Conservation (phyloP, 2,329 filamentous ascomycete species). For the Nothopassalora personata region DNA sequence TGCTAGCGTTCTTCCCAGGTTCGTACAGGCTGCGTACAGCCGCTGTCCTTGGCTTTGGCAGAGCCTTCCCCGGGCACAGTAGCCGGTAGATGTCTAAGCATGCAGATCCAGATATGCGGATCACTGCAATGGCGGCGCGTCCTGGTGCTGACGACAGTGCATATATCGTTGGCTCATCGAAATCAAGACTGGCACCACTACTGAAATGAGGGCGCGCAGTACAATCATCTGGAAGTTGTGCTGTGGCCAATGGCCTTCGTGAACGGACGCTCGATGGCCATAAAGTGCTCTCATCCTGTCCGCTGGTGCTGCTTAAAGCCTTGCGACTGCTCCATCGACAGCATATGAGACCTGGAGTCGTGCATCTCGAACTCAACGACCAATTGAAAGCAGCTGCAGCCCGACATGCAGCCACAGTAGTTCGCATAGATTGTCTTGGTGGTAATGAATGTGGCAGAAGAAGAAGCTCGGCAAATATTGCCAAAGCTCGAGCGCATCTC, state of each 20-base stretch:
- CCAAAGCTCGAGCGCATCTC: background rate
- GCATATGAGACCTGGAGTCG: too few species aligned
- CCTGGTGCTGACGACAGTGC: conserved; percentile 84
- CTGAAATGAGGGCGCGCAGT: background rate
- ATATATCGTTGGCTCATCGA: conserved; percentile 64
- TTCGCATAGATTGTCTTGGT: conserved; percentile 1
- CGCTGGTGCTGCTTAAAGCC: background rate
- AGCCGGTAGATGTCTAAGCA: conserved; percentile 62
- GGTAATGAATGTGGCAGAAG: background rate
- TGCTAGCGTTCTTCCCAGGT: conserved; percentile 39
- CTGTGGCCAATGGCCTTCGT: background rate
- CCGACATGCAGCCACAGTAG: background rate
- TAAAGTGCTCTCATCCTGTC: background rate
- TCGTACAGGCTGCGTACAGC: conserved; percentile 69
- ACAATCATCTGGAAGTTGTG: background rate
- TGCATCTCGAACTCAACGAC: background rate
- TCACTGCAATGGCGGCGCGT: conserved; percentile 81
- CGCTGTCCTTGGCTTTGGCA: conserved; percentile 60
- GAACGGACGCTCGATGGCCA: background rate
- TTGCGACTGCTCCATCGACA: background rate
- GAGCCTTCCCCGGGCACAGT: conserved; percentile 52
- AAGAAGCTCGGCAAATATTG: background rate
- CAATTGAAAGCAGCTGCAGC: background rate
- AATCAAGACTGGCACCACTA: background rate
- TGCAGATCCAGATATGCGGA: conserved; percentile 76